Evolutionary conservation across 352 stramenopile genomes (phyloP).

Genomic region (Phytopythium vexans): DNA sequence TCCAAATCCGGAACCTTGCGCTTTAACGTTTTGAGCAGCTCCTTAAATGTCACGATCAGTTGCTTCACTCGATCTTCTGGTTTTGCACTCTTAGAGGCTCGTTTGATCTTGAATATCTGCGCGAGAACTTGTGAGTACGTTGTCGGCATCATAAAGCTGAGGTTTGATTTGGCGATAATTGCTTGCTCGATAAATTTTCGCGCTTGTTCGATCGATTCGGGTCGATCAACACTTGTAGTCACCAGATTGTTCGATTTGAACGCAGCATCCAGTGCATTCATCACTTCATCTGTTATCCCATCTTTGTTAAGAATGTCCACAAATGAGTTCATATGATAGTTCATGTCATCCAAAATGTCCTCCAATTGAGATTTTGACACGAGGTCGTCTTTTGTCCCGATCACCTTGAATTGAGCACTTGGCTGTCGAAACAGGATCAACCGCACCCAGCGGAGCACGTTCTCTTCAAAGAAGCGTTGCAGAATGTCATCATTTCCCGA

Average conservation of each 20-base stretch:
- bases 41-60: constrained; percentile 5
- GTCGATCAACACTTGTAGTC: neutral
- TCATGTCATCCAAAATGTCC: neutral
- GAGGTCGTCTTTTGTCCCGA: constrained; percentile 12
- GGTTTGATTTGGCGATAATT: neutral
- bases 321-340: constrained; percentile 4
- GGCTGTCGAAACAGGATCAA: too few relatives aligned
- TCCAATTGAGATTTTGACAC: neutral
- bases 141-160: constrained; percentile 6
- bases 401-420: constrained; percentile 14
- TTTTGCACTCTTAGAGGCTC: neutral
- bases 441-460: too few relatives aligned
- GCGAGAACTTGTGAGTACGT: constrained; percentile 5
- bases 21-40: neutral
- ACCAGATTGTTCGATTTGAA: constrained; percentile 3
- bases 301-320: neutral
- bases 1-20: neutral
- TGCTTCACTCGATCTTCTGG: neutral
- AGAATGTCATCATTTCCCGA: too few relatives aligned
- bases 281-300: too few relatives aligned
- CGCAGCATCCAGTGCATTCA: neutral
- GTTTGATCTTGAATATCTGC: neutral
- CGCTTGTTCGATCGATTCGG: too few relatives aligned
- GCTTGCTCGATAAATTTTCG: neutral
- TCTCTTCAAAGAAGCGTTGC: too few relatives aligned